These are phyloP conservation scores for Pseudophaeomoniella oleicola DNA, from an alignment of 2,329 filamentous ascomycete species.

Conservation along the genomic window DNA sequence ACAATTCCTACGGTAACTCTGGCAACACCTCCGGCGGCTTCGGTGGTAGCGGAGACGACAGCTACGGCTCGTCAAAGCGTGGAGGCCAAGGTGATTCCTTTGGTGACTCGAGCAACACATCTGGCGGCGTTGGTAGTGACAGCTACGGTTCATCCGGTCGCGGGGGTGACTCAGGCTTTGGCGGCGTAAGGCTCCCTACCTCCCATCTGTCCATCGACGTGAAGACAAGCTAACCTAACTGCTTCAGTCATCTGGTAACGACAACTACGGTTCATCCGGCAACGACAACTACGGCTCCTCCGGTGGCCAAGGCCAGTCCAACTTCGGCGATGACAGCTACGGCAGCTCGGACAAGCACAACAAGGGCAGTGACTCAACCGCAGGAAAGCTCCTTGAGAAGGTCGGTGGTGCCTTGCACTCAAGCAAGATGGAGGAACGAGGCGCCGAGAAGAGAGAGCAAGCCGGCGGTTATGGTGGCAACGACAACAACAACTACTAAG, in stretches of 20 bases:
- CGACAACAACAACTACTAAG: slow-evolving; percentile 5
- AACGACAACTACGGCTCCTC: slow-evolving; percentile 6
- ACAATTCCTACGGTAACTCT: no score
- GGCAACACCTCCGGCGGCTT: neutral
- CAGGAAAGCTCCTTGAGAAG: slow-evolving; percentile 16
- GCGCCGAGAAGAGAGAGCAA: slow-evolving; percentile 12
- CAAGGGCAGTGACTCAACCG: slow-evolving; percentile 11
- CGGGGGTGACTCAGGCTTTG: neutral
- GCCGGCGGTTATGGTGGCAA: slow-evolving; percentile 9
- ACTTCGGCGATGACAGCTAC: slow-evolving; percentile 4
- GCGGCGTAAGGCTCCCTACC: neutral
- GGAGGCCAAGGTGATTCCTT: no score
- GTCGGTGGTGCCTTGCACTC: slow-evolving; percentile 13
- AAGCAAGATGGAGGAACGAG: slow-evolving; percentile 11
- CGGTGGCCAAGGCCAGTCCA: slow-evolving; percentile 5
- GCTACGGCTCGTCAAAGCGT: neutral
- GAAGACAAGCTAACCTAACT: neutral
- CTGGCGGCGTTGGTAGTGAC: neutral
- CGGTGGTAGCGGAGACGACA: neutral
- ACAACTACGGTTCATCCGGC: slow-evolving; percentile 2
- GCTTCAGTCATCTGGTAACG: slow-evolving; percentile 1
- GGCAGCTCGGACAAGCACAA: slow-evolving; percentile 4
- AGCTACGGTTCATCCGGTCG: neutral
- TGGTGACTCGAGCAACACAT: neutral
- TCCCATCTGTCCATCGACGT: neutral